Base-by-base conservation (phyloP, 2,329 filamentous ascomycete genomes). In the Epichloe gansuensis region DNA sequence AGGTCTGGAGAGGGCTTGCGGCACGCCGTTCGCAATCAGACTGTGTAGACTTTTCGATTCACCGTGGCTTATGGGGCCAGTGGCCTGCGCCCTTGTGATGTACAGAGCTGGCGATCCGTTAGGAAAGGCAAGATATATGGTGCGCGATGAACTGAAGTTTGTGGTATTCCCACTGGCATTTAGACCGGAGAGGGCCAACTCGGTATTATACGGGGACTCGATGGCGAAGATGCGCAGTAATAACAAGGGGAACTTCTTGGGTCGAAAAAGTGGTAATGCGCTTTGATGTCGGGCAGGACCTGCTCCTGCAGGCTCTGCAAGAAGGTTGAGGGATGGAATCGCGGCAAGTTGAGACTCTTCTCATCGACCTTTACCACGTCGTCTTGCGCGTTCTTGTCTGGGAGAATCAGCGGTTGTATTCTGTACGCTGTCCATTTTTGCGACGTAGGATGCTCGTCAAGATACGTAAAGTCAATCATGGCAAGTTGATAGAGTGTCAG, bases 111-210 rank as follows among this genome's bases (percentile, higher is more conserved):
- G 86, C 11, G 86, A 85, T 37, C 83, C 85, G 62, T 91, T 84
- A 0, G 90, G 89, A 60, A 94, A 91, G 2, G 87, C 86, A 55
- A 94, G 74, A 62, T 88, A 93, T 41, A 95, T 78, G 2, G 86
- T 85, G 57, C 82, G 79, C 12, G 83, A 83, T 1, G 80, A 72
- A 57, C 88, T 83, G n/a, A 79, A 75, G 54, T 73, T 75, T 47
- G 75, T 63, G 15, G 66, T 60, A 4, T 61, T 55, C 8, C 63
- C 64, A 42, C 67, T 69, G 59, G 55, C 55, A 12, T 64, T 58
- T 13, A 59, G 53, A 25, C 58, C 59, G 8, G 65, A 63, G 49
- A 77, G 65, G 1, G 77, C 75, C 15, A 80, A 69, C 39, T 72
- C 70, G 15, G 79, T 81, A 59, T 85, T 86, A 65, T 94, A 95